Evolutionary conservation across 805 yeast species (phyloP).

Genomic region (Starmerella vitae): DNA sequence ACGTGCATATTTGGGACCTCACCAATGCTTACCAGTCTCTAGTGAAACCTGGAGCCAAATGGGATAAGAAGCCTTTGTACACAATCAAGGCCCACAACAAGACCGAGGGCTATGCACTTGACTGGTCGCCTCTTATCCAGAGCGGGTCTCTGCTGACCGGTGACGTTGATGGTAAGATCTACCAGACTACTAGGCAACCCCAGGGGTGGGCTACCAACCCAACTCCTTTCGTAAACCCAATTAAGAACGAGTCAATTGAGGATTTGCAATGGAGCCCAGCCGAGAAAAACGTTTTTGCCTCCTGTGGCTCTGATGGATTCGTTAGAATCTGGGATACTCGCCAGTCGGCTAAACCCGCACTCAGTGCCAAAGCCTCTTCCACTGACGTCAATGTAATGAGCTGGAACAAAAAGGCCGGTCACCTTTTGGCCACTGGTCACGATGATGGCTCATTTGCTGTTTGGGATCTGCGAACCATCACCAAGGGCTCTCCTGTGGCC

Average conservation of each 20-base stretch:
- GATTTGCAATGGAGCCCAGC: slow-evolving; percentile 94
- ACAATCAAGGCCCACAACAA: slow-evolving; percentile 76
- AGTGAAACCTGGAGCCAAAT: slow-evolving; percentile 71
- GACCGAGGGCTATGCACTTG: slow-evolving; percentile 95
- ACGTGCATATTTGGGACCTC: slow-evolving; percentile 71
- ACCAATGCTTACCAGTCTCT: slow-evolving; percentile 69
- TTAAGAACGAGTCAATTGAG: slow-evolving; percentile 59
- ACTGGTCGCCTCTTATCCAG: slow-evolving; percentile 80
- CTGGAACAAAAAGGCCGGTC: slow-evolving; percentile 81
- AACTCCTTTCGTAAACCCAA: slow-evolving; percentile 45
- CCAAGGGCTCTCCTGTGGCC: slow-evolving; percentile 70
- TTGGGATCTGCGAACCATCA: slow-evolving; percentile 88
- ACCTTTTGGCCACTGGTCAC: slow-evolving; percentile 86
- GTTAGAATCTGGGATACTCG: slow-evolving; percentile 95
- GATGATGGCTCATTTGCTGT: slow-evolving; percentile 97
- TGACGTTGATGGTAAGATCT: slow-evolving; percentile 74
- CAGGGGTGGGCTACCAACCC: slow-evolving; percentile 74
- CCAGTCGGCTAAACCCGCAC: slow-evolving; percentile 78
- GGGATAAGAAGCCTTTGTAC: slow-evolving; percentile 73
- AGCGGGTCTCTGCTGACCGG: slow-evolving; percentile 80
- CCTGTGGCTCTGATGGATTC: slow-evolving; percentile 83
- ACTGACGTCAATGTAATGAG: slow-evolving; percentile 89
- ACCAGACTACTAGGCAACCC: slow-evolving; percentile 61
- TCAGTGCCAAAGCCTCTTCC: slow-evolving; percentile 64
- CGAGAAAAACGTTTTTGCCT: slow-evolving; percentile 88